Evolutionary conservation across 2,329 filamentous ascomycete genomes (phyloP), one percentile per base, ranked within the genome.

Genomic region (Epicoccum sorghinum): DNA sequence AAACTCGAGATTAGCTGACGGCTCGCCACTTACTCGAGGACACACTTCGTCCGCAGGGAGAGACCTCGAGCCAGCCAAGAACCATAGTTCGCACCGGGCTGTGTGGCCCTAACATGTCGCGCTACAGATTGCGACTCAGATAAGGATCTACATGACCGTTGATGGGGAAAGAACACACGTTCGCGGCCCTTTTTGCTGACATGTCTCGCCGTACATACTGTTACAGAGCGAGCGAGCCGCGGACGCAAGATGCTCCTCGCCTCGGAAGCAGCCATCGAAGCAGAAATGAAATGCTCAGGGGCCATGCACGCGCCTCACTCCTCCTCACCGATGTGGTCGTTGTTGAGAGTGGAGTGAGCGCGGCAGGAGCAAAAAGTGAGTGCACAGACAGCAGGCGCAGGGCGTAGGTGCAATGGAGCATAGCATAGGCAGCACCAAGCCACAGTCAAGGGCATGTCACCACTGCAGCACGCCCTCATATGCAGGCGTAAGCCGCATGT

Each of bases 331-430:
- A 52, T 55, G 46, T 23, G 24, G 27, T 41, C 35, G 46, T 38
- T 54, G 52, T 55, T 55, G 52, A 46, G 46, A 55, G 52, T 46
- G 52, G 52, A 37, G 39, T 32, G 49, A 35, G 37, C 40, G 52
- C 52, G 45, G 46, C 29, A 30, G 37, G 18, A 18, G 18, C 18
- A 18, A 3, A 18, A 18, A 18, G 27, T 36, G 38, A 23, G 41
- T 41, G 52, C 52, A 49, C 52, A 46, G 52, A 55, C 46, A 13
- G 40, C 38, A 29, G 13, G 29, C 12, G 51, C 42, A 40, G n/a
- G 23, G 18, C 18, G 18, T 18, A 18, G 1, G 18, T 18, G 18
- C 18, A 18, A 18, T 18, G 18, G 18, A 18, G 18, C 18, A 18
- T 18, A 18, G 18, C 18, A 18, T 18, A 18, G 18, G 18, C 18